Conservation (phyloP, 257 asterid species). For the Solanum bulbocastanum region DNA sequence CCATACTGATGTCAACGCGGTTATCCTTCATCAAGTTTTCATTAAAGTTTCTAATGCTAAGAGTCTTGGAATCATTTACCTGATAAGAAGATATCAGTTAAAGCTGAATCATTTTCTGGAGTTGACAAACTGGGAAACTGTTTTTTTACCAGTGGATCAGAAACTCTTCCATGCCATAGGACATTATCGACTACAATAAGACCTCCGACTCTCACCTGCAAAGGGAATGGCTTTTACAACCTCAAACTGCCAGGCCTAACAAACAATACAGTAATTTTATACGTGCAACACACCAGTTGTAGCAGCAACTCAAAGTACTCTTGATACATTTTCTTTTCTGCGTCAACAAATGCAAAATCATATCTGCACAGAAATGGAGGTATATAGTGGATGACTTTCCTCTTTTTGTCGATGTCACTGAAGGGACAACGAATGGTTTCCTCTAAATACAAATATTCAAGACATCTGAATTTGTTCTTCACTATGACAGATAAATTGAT, state of each 20-base stretch:
- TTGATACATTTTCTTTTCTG: conserved; percentile 88
- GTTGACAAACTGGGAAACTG: background rate
- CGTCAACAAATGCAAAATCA: conserved; percentile 92
- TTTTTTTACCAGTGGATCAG: conserved; percentile 62
- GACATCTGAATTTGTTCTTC: background rate
- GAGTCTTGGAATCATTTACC: conserved; percentile 64
- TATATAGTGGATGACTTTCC: background rate
- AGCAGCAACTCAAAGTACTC: conserved; percentile 80
- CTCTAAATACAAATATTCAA: background rate
- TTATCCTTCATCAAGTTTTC: conserved; percentile 53
- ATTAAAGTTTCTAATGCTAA: conserved; percentile 61
- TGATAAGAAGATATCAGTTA: conserved; percentile 12
- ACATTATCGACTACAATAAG: conserved; percentile 85
- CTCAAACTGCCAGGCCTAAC: background rate
- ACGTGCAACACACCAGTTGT: conserved; percentile 50
- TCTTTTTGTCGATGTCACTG: background rate
- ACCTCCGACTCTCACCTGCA: conserved; percentile 80
- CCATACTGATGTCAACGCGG: conserved; percentile 90
- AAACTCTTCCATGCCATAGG: conserved; percentile 94
- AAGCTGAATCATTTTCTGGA: background rate
- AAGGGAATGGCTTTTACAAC: background rate
- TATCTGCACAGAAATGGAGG: conserved; percentile 37
- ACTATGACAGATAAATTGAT: background rate
- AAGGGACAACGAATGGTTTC: background rate
- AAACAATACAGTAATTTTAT: background rate